Conservation (phyloP, 2,329 filamentous ascomycete species). For the Fusarium floridanum region DNA sequence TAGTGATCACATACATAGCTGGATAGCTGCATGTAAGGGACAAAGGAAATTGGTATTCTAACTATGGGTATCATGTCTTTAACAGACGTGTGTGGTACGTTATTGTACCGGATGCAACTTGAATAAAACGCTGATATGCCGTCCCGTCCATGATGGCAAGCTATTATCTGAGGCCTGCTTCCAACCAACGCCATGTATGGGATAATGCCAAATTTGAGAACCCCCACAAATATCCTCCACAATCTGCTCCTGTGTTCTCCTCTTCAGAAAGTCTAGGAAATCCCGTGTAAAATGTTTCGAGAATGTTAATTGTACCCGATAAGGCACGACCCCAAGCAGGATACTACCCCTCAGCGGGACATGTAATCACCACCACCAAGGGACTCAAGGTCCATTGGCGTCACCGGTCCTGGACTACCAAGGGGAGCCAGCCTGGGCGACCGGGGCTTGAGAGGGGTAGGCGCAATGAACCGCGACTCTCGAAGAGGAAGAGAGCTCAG, state of each 20-base stretch:
- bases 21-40: background rate
- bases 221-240: conserved; percentile 2
- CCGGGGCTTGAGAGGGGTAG: conserved; percentile 59
- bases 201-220: conserved; percentile 5
- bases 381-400: conserved; percentile 68
- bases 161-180: conserved; percentile 12
- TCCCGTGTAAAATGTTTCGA: background rate
- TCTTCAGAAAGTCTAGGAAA: background rate
- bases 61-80: conserved; percentile 39
- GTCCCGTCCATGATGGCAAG: conserved; percentile 10
- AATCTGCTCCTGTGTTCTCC: conserved; percentile 10
- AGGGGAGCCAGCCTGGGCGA: conserved; percentile 65
- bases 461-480: conserved; percentile 55
- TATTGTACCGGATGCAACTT: conserved; percentile 26
- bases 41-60: conserved; percentile 27
- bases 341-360: conserved; percentile 24
- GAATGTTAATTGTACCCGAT: background rate
- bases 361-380: conserved; percentile 55
- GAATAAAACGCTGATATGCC: conserved; percentile 39
- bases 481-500: conserved; percentile 53
- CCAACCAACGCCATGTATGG: conserved; percentile 31
- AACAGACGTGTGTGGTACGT: conserved; percentile 23
- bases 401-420: conserved; percentile 71
- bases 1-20: background rate
- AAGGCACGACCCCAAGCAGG: background rate